phyloP scores from a whole-genome alignment of 169 alveolate species.

The Toxoplasma gondii region DNA sequence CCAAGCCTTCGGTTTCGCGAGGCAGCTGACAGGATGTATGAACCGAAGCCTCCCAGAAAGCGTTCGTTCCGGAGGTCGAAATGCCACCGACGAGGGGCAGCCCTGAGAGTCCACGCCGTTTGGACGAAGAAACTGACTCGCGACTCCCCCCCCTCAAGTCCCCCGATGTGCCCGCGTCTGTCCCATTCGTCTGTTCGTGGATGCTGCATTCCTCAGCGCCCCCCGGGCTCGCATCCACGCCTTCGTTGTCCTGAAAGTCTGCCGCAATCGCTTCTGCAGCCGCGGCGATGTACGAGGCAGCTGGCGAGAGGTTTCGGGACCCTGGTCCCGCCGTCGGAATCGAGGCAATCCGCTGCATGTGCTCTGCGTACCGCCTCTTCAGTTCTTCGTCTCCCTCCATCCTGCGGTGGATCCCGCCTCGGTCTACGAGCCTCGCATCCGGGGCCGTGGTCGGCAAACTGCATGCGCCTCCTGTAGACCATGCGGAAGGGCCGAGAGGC shows the following conservation, averaged over 20 bases:
- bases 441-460: not conserved
- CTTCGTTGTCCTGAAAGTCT: not conserved
- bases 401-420: not conserved
- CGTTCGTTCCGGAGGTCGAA: too few relatives aligned
- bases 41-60: too few relatives aligned
- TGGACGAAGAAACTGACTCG: too few relatives aligned
- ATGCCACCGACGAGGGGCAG: too few relatives aligned
- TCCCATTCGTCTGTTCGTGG: too few relatives aligned
- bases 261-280: not conserved
- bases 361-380: not conserved
- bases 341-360: not conserved
- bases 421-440: not conserved
- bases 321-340: not conserved
- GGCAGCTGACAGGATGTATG: too few relatives aligned
- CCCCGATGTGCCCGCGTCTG: too few relatives aligned
- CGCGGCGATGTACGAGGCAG: not conserved
- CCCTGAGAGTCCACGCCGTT: too few relatives aligned
- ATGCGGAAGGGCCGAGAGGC: not conserved
- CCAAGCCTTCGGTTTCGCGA: too few relatives aligned
- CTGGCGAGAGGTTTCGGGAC: constrained; percentile 2
- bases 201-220: too few relatives aligned
- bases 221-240: not conserved
- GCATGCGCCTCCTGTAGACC: not conserved
- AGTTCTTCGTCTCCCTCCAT: not conserved
- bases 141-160: too few relatives aligned